Conservation (phyloP, 2,329 filamentous ascomycete species). For the Dendrostoma leiphaemia region DNA sequence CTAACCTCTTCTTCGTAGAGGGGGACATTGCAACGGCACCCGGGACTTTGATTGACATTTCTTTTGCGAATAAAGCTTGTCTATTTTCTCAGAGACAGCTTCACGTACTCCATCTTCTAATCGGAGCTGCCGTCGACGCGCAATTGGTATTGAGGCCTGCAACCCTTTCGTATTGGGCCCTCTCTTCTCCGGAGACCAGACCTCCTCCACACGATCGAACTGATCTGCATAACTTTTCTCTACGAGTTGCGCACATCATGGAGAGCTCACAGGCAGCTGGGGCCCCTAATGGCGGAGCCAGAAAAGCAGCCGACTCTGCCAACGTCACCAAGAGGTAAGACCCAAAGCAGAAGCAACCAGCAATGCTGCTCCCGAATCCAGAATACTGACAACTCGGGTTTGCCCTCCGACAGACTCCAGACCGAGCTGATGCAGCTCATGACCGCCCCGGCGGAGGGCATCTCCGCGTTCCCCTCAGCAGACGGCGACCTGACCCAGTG, state of each 20-base stretch:
- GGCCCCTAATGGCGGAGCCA: conserved; percentile 59
- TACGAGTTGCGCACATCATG: conserved; percentile 35
- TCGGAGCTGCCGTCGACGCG: neutral
- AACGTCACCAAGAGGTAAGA: conserved; percentile 77
- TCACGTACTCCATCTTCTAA: neutral
- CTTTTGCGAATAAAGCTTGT: conserved; percentile 1
- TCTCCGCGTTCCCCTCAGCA: conserved; percentile 90
- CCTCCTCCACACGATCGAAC: neutral
- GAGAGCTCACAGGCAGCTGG: conserved; percentile 58
- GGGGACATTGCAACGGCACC: neutral
- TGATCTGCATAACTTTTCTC: no score
- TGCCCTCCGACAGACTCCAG: conserved; percentile 68
- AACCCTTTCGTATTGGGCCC: neutral
- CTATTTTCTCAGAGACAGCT: conserved; percentile 2
- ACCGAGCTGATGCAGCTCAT: conserved; percentile 98
- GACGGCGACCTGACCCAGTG: conserved; percentile 89
- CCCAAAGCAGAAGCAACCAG: neutral
- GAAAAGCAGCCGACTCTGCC: conserved; percentile 61
- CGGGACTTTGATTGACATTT: neutral
- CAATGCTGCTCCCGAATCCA: no score
- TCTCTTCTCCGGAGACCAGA: neutral
- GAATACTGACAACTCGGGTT: no score
- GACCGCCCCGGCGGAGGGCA: conserved; percentile 88
- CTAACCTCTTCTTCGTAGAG: neutral
- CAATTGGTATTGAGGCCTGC: neutral